These are phyloP conservation scores for Geosmithia morbida DNA, from an alignment of 2,329 filamentous ascomycete species.

Conservation along the genomic window DNA sequence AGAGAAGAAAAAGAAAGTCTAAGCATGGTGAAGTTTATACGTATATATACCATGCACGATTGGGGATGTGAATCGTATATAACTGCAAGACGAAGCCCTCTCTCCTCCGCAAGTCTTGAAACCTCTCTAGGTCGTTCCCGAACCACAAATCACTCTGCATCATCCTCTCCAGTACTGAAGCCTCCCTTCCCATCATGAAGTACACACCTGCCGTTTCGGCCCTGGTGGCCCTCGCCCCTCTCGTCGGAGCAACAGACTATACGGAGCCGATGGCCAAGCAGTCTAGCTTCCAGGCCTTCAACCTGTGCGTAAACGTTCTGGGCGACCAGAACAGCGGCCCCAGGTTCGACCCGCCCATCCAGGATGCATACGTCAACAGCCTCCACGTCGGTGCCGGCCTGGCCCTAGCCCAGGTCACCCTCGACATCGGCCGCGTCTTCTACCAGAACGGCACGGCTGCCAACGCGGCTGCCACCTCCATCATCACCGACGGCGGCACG, in stretches of 20 bases:
- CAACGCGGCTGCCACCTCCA: slow-evolving; percentile 12
- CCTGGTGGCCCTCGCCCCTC: not conserved
- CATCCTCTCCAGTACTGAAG: no score
- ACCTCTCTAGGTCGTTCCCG: no score
- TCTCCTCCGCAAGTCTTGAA: no score
- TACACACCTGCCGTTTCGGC: not conserved
- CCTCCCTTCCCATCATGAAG: not conserved
- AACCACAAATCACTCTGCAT: no score
- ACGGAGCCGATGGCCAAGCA: not conserved
- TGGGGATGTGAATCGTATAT: no score
- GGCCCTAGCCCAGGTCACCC: slow-evolving; percentile 20
- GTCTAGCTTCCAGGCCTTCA: slow-evolving; percentile 18
- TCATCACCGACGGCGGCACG: slow-evolving; percentile 25
- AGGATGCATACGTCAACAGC: slow-evolving; percentile 22
- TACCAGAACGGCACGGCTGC: slow-evolving; percentile 32
- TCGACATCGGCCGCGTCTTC: slow-evolving; percentile 19
- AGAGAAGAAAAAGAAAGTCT: not conserved
- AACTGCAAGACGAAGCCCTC: no score
- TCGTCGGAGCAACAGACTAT: not conserved
- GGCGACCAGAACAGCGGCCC: slow-evolving; percentile 9
- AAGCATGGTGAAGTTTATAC: not conserved
- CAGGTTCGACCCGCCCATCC: slow-evolving; percentile 25
- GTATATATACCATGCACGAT: no score
- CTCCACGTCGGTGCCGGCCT: slow-evolving; percentile 28
- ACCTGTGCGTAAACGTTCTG: slow-evolving; percentile 9